Evolutionary conservation across 2,329 filamentous ascomycete species (phyloP).

Genomic region (Penicillium sp.): DNA sequence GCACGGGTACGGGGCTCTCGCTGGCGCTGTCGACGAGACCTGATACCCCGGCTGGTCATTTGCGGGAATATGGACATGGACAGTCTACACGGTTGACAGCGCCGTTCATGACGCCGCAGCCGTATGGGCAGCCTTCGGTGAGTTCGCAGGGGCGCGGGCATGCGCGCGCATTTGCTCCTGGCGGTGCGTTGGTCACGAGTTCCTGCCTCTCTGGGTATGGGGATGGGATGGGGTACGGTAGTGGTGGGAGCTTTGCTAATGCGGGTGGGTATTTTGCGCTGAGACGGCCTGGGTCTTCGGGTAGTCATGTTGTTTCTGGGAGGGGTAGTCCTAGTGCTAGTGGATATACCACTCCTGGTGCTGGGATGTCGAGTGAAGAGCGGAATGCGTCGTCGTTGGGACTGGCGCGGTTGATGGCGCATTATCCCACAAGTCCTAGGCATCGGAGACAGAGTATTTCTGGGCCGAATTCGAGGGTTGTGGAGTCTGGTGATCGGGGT

Average conservation of each 20-base stretch:
- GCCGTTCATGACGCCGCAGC: conserved; percentile 22
- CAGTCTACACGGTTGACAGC: conserved; percentile 3
- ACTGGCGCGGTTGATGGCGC: conserved; percentile 23
- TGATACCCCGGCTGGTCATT: conserved; percentile 9
- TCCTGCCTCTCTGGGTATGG: conserved; percentile 11
- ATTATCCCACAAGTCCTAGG: conserved; percentile 26
- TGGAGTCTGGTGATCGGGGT: conserved; percentile 6
- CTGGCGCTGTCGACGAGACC: conserved; percentile 19
- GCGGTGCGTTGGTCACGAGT: conserved; percentile 6
- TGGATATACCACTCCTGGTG: conserved; percentile 20
- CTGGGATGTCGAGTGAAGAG: conserved; percentile 20
- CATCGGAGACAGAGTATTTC: conserved; percentile 27
- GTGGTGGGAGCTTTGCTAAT: conserved; percentile 1
- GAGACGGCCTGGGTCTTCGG: conserved; percentile 13
- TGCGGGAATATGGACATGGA: conserved; percentile 5
- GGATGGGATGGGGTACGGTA: conserved; percentile 11
- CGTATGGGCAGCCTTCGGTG: conserved; percentile 3
- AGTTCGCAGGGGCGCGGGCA: conserved; percentile 9
- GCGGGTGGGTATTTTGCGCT: conserved; percentile 23
- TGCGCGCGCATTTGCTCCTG: conserved; percentile 5
- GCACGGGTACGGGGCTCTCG: conserved; percentile 13
- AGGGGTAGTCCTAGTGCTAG: conserved; percentile 18
- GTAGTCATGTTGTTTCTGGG: conserved; percentile 6
- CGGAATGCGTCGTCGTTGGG: conserved; percentile 13
- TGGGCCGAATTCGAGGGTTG: conserved; percentile 19